Percentiles rank a stretch among this genome's conserved stretches.
Evolutionary conservation across 2,329 filamentous ascomycete species (phyloP).

Genomic region (Aspergillus sp.): DNA sequence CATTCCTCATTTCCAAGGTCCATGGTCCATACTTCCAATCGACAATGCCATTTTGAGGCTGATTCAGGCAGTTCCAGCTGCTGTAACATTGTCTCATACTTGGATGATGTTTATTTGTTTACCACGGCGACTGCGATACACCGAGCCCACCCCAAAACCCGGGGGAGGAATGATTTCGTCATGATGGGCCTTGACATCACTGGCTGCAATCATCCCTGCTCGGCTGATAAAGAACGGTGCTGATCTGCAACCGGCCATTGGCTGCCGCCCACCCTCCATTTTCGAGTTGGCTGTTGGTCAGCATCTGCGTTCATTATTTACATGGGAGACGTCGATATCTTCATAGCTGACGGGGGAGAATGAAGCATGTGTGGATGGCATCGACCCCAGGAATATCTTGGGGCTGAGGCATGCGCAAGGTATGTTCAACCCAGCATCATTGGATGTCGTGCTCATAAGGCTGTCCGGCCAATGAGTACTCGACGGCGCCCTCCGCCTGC

Average conservation of each 20-base stretch:
- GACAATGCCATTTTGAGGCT: not conserved
- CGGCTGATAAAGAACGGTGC: constrained; percentile 21
- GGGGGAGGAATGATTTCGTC: not conserved
- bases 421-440: not conserved
- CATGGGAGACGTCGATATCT: too few species aligned
- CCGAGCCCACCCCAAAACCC: not conserved
- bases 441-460: not conserved
- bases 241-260: constrained; percentile 17
- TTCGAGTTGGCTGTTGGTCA: not conserved
- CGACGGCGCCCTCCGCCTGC: not conserved
- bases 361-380: too few species aligned
- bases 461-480: not conserved
- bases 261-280: constrained; percentile 3
- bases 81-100: not conserved
- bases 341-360: too few species aligned
- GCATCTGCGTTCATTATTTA: too few species aligned
- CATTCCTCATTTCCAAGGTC: constrained; percentile 8
- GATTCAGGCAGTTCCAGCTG: not conserved
- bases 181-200: not conserved
- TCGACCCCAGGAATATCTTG: too few species aligned
- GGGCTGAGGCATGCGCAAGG: too few species aligned
- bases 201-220: constrained; percentile 9
- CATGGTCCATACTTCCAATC: not conserved
- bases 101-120: not conserved
- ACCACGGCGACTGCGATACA: not conserved